Conservation (phyloP, 768 basidiomycete species). For the Suillus fuscotomentosus region DNA sequence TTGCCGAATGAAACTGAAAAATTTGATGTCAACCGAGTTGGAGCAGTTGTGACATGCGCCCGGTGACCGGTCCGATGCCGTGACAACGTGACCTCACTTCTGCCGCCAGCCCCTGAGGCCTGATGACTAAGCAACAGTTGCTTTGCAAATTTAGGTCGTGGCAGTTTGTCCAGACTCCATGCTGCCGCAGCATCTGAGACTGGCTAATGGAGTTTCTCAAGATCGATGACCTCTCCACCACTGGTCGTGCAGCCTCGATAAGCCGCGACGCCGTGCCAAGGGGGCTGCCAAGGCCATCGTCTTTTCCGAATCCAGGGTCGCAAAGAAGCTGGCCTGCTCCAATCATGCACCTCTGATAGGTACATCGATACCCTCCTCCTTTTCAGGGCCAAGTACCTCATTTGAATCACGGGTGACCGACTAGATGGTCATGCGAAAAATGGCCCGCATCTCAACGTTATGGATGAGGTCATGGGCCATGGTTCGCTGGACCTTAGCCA, state of each 20-base stretch:
- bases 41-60: too few relatives aligned
- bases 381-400: conserved; percentile 29
- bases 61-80: too few relatives aligned
- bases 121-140: too few relatives aligned
- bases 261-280: conserved; percentile 73
- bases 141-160: too few relatives aligned
- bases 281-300: conserved; percentile 60
- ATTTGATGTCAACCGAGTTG: too few relatives aligned
- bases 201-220: conserved; percentile 36
- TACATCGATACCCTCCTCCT: conserved; percentile 47
- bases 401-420: conserved; percentile 19
- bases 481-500: conserved; percentile 49
- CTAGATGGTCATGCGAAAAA: conserved; percentile 42
- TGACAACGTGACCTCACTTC: too few relatives aligned
- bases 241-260: conserved; percentile 76
- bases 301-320: conserved; percentile 40
- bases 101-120: too few relatives aligned
- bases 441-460: conserved; percentile 15
- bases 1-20: too few relatives aligned
- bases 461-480: conserved; percentile 24
- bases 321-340: conserved; percentile 61
- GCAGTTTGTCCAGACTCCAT: too few relatives aligned
- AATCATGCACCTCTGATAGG: conserved; percentile 49
- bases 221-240: conserved; percentile 56
- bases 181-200: neutral